A percentile compares a stretch with the other conserved stretches of the same genome.
These are phyloP conservation scores for Breynia disticha DNA, from an alignment of 441 rosid species.

Conservation along the genomic window DNA sequence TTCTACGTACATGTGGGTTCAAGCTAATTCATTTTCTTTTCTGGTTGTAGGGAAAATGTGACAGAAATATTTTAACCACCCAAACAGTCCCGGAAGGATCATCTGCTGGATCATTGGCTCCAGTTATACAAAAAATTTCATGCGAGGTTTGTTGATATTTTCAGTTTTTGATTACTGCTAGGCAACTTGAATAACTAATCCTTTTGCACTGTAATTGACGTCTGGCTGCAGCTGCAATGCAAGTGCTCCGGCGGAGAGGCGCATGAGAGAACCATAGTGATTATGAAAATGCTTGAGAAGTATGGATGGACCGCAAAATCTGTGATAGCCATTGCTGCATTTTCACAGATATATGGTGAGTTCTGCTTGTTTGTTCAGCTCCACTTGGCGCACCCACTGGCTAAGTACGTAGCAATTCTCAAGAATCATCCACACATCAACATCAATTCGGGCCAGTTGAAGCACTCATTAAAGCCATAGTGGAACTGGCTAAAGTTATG, in stretches of 20 bases:
- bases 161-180: no score
- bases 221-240: neutral
- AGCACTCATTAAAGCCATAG: neutral
- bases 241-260: neutral
- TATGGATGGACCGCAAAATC: neutral
- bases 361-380: neutral
- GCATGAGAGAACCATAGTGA: neutral
- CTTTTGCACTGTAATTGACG: no score
- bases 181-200: no score
- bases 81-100: no score
- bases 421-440: neutral
- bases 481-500: neutral
- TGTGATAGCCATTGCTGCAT: neutral
- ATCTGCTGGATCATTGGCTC: no score
- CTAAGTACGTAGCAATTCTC: neutral
- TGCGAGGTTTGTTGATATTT: no score
- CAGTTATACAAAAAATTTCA: no score
- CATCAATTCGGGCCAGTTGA: neutral
- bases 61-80: no score
- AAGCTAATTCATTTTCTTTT: no score
- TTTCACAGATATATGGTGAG: neutral
- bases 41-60: no score
- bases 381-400: neutral
- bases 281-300: neutral
- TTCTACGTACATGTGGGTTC: no score